phyloP scores from a whole-genome alignment of 768 basidiomycete species.

The Phanerochaete sordida region DNA sequence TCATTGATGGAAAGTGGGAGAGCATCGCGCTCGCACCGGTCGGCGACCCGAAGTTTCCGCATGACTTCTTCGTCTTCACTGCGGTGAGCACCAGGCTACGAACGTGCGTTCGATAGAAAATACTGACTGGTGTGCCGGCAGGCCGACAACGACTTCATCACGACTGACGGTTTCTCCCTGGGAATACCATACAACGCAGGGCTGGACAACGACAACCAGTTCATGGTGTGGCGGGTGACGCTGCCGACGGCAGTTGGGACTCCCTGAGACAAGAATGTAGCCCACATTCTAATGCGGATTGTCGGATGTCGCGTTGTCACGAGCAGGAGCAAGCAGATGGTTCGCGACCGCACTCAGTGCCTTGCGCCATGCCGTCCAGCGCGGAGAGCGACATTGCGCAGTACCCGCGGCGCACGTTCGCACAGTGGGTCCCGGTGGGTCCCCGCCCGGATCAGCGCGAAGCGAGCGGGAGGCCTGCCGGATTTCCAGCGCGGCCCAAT shows the following conservation, averaged over 20 bases:
- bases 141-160: constrained; percentile 66
- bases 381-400: not conserved
- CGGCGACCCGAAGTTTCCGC: constrained; percentile 44
- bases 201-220: constrained; percentile 55
- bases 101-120: not conserved
- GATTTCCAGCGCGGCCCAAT: not conserved
- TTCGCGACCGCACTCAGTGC: no score
- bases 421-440: not conserved
- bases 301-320: not conserved
- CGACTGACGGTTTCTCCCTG: constrained; percentile 44
- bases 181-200: constrained; percentile 52
- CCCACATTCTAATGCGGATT: not conserved
- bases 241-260: constrained; percentile 31
- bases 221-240: constrained; percentile 60
- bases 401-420: not conserved
- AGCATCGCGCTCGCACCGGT: constrained; percentile 56
- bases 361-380: not conserved
- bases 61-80: constrained; percentile 69
- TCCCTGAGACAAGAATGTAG: not conserved
- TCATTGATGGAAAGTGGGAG: constrained; percentile 68
- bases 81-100: constrained; percentile 36
- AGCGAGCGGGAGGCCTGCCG: not conserved
- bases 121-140: constrained; percentile 14
- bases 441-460: not conserved
- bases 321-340: no score